Percentiles rank a stretch among this genome's conserved stretches.
phyloP scores from a whole-genome alignment of 2,329 filamentous ascomycete genomes.

The Paramyrothecium sp. region DNA sequence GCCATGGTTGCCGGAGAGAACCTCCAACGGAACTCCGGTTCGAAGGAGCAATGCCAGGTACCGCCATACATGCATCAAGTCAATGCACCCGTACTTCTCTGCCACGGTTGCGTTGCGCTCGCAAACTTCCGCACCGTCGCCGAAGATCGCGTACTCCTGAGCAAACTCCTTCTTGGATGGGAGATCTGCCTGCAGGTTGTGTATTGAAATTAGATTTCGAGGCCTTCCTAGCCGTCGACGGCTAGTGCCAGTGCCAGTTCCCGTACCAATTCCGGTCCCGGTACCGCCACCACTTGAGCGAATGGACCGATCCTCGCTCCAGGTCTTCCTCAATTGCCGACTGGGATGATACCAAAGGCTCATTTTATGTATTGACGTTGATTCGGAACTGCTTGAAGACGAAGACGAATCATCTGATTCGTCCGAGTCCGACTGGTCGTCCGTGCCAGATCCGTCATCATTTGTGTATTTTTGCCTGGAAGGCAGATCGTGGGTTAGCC shows the following conservation, averaged over 20 bases:
- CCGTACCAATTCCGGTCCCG: constrained; percentile 48
- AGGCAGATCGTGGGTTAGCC: constrained; percentile 49
- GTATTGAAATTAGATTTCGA: constrained; percentile 72
- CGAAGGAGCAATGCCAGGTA: constrained; percentile 76
- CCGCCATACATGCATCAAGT: constrained; percentile 81
- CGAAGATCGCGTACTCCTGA: constrained; percentile 78
- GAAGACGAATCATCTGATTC: constrained; percentile 47
- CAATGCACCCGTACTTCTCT: constrained; percentile 64
- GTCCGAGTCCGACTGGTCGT: constrained; percentile 50
- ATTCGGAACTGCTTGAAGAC: constrained; percentile 60
- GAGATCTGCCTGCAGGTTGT: constrained; percentile 68
- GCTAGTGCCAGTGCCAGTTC: constrained; percentile 51
- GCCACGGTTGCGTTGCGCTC: constrained; percentile 80
- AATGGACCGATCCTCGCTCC: constrained; percentile 55
- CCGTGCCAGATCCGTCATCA: constrained; percentile 50
- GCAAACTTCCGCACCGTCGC: constrained; percentile 78
- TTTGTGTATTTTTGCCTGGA: constrained; percentile 44
- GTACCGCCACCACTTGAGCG: constrained; percentile 62
- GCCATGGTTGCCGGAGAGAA: constrained; percentile 53
- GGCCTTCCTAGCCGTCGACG: constrained; percentile 45
- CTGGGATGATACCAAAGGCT: constrained; percentile 55
- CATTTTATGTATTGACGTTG: constrained; percentile 60
- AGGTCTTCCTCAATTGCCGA: constrained; percentile 51
- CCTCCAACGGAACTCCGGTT: constrained; percentile 70
- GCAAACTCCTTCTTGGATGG: constrained; percentile 79